Conservation (phyloP, 2,329 filamentous ascomycete genomes). For the Ceratocystis smalleyi region DNA sequence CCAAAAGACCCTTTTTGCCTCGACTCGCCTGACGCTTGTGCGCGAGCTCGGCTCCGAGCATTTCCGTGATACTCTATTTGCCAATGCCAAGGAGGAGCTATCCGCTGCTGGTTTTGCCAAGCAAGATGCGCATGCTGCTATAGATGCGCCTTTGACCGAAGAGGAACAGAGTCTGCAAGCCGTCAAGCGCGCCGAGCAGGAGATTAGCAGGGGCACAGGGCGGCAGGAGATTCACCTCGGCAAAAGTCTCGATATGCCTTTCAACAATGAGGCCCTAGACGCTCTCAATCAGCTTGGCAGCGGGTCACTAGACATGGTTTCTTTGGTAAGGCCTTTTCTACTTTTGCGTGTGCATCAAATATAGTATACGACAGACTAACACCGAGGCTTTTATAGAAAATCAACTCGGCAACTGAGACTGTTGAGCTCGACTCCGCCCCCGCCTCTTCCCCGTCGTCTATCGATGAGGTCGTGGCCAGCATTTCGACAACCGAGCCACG, state of each 20-base stretch:
- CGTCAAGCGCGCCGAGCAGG: conserved; percentile 60
- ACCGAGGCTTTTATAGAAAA: conserved; percentile 36
- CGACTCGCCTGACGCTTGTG: conserved; percentile 57
- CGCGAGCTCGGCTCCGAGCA: conserved; percentile 65
- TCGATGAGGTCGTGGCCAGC: conserved; percentile 38
- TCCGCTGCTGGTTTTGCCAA: conserved; percentile 53
- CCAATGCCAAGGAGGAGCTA: conserved; percentile 53
- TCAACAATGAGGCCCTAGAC: conserved; percentile 46
- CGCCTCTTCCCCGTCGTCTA: conserved; percentile 36
- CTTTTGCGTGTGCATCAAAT: background rate
- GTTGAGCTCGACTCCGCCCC: conserved; percentile 45
- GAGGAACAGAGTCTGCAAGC: conserved; percentile 58
- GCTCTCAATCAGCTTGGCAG: conserved; percentile 46
- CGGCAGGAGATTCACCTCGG: conserved; percentile 43
- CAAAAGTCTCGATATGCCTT: conserved; percentile 40
- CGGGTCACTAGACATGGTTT: conserved; percentile 39
- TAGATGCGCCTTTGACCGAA: conserved; percentile 59
- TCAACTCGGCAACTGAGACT: conserved; percentile 53
- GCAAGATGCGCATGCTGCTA: conserved; percentile 50
- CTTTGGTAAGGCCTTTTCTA: conserved; percentile 39
- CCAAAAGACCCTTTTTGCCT: conserved; percentile 75
- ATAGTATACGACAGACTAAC: background rate
- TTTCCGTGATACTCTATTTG: conserved; percentile 62
- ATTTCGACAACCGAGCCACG: conserved; percentile 57
- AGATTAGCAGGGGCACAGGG: conserved; percentile 54